Base-by-base conservation (phyloP, 2,329 filamentous ascomycete species). In the Aspergillus tubingensis region DNA sequence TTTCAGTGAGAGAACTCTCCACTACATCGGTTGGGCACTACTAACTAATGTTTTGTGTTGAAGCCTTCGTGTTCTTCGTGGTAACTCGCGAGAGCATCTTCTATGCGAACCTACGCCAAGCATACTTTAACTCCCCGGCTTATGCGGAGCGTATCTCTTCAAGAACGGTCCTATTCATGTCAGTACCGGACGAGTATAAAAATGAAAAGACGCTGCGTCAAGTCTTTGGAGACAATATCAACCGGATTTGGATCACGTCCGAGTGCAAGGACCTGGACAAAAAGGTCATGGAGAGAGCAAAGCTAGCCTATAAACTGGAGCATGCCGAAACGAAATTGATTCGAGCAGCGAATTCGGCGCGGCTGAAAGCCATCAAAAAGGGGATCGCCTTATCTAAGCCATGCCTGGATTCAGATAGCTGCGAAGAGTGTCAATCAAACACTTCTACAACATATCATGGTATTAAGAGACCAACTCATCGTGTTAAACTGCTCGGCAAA, bases 31-130 rank as follows among this genome's bases (percentile, higher is more conserved):
- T 6, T 44, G 19, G 39, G 4, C 8, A 13, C 15, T 1, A 25
- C 58, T 67, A 54, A 72, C 61, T 13, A 36, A 36, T 13, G 11
- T 13, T 13, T 2, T 25, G 27, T 32, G 38, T 19, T 17, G 7
- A 25, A 80, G 79, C 88, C 41, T 96, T 96, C 72, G 84, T 98
- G 59, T 88, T 97, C 71, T 94, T 92, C 74, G 88, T 91, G 67
- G 86, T 98, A 61, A 88, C 91, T 50, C 87, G 94, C 54, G 94
- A 98, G 76, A 89, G 88, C 70, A 89, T 98, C 68, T 96, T 89
- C 82, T 96, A 92, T 76, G 88, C 96, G 76, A 96, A 95, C 68
- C 79, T 97, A 23, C 90, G 93, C 60, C 93, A 97, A 78, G 93
- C 93, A 0, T 96, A 94, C 77, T 86, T 96, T 53, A 86, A 96